Percentiles rank a stretch among this genome's conserved stretches.
phyloP scores from a whole-genome alignment of 2,329 filamentous ascomycete species.

The Colletotrichum lupini region DNA sequence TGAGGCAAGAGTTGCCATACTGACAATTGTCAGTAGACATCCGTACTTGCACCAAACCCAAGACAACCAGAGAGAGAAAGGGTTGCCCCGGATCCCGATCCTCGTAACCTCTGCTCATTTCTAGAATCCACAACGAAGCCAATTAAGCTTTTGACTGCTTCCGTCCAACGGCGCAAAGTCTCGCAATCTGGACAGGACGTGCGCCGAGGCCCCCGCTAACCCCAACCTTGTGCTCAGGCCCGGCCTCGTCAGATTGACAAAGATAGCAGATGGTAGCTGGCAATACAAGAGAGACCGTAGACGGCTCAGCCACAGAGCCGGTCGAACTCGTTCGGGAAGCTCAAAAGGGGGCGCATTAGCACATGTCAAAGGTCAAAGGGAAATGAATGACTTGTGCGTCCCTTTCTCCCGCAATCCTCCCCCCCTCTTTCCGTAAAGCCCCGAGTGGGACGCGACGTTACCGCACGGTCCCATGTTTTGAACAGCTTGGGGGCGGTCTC shows the following conservation, averaged over 20 bases:
- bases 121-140: conserved; percentile 7
- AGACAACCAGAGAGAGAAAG: neutral
- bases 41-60: too few species aligned
- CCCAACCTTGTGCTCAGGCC: neutral
- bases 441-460: conserved; percentile 16
- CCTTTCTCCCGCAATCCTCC: neutral
- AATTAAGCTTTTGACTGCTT: conserved; percentile 13
- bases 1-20: neutral
- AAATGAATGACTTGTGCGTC: neutral
- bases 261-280: neutral
- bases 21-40: too few species aligned
- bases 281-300: neutral
- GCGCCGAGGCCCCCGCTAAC: conserved; percentile 1
- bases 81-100: neutral
- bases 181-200: neutral
- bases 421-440: conserved; percentile 8
- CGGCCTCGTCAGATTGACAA: neutral
- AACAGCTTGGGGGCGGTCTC: conserved; percentile 12
- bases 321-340: neutral
- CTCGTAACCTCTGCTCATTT: neutral
- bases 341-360: neutral
- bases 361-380: neutral
- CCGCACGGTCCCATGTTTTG: conserved; percentile 24
- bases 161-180: neutral
- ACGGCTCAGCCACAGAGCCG: neutral